Conservation (phyloP, 179 eudicot genomes). For the Pouteria campechiana region DNA sequence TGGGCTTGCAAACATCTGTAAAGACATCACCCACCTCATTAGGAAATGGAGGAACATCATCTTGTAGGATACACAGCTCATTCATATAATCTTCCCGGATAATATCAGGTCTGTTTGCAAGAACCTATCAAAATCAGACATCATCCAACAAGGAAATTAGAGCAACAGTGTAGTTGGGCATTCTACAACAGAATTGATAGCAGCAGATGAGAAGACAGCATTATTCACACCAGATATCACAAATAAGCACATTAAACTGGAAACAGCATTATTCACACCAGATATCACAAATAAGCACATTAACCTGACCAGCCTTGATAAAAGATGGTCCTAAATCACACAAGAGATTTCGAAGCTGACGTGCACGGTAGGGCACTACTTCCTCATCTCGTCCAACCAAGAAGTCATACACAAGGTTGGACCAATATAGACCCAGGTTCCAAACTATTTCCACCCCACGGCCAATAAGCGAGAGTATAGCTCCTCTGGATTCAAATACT, state of each 20-base stretch:
- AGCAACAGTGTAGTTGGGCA: no score
- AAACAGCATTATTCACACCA: no score
- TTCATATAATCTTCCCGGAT: constrained; percentile 99
- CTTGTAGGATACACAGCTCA: constrained; percentile 97
- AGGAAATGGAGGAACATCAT: constrained; percentile 94
- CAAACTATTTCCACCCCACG: constrained; percentile 91
- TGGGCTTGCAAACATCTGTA: background rate
- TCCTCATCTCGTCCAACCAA: constrained; percentile 82
- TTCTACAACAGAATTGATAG: no score
- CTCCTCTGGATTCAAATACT: constrained; percentile 81
- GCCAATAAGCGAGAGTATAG: constrained; percentile 56
- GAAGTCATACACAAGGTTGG: constrained; percentile 62
- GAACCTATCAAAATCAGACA: constrained; percentile 85
- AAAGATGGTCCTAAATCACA: constrained; percentile 92
- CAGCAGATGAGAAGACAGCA: no score
- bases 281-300: constrained; percentile 3
- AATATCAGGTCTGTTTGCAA: constrained; percentile 94
- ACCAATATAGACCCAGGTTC: constrained; percentile 87
- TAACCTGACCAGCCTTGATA: constrained; percentile 96
- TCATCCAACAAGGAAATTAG: no score
- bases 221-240: constrained; percentile 9
- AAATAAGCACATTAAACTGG: constrained; percentile 33
- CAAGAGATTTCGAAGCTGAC: constrained; percentile 78
- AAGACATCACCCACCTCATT: constrained; percentile 81
- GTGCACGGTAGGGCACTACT: constrained; percentile 89